Evolutionary conservation across 1,139 yeast species (phyloP).

Genomic region (Geotrichum siamense): DNA sequence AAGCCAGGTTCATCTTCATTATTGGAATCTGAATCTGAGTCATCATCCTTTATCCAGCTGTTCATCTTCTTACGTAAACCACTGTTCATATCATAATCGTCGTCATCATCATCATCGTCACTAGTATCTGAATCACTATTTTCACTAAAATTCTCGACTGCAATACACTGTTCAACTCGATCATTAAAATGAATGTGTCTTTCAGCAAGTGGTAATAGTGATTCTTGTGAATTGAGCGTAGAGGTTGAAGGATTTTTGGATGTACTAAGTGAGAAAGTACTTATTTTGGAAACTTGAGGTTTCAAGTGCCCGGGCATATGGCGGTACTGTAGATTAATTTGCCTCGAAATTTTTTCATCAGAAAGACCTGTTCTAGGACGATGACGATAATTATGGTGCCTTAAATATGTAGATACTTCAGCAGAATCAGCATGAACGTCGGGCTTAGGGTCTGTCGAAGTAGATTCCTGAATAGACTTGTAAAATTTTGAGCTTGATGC

Average conservation of each 20-base stretch:
- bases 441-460: constrained; percentile 10
- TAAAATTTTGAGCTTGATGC: neutral
- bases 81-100: constrained; percentile 49
- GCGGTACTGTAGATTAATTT: constrained; percentile 32
- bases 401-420: constrained; percentile 27
- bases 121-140: constrained; percentile 33
- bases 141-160: constrained; percentile 47
- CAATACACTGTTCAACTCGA: constrained; percentile 86
- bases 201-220: constrained; percentile 5
- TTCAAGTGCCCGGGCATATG: constrained; percentile 19
- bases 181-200: constrained; percentile 87
- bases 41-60: constrained; percentile 25
- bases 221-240: constrained; percentile 21
- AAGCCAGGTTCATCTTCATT: constrained; percentile 67
- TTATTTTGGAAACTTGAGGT: neutral
- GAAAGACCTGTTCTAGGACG: constrained; percentile 29
- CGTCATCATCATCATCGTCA: constrained; percentile 36
- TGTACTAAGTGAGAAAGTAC: constrained; percentile 10
- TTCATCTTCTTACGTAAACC: constrained; percentile 22
- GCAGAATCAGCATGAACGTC: constrained; percentile 7
- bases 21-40: constrained; percentile 36
- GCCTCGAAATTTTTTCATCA: constrained; percentile 30
- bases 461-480: constrained; percentile 16
- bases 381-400: constrained; percentile 38
- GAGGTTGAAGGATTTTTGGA: constrained; percentile 2